Base-by-base conservation (phyloP, 768 basidiomycete species). In the Russula ochroleuca region DNA sequence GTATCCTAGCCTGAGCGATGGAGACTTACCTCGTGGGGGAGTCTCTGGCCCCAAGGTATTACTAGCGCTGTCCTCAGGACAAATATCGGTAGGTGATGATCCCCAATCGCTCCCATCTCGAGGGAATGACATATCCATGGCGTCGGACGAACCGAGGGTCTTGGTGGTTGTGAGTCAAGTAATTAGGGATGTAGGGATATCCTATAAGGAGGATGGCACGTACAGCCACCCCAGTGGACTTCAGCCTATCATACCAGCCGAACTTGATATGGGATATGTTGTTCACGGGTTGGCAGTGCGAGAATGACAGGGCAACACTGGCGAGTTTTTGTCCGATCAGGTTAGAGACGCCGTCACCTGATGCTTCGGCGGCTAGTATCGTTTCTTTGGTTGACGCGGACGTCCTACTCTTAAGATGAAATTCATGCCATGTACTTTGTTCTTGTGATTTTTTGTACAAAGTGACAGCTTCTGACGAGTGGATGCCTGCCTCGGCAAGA, bases 191-290 rank as follows among this genome's bases (percentile, higher is more conserved):
- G 47, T 15, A 23, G 2, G 37, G 13, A 23, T 15, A 19, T 14
- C 47, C 61, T 65, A 65, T 61, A 41, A 56, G 28, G 25, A 21
- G 31, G 45, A 21, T 40, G 38, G 48, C 48, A 61, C 59, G 45
- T 38, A 57, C 59, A 64, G 53, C 21, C 40, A 37, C 37, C 6
- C 2, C 55, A 35, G 38, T 41, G 35, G 65, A 51, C 28, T 40
- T 47, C 40, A 17, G 14, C 45, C 21, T 49, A 43, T 91, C 88
- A 67, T 90, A 90, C 82, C 83, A 90, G 4, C 88, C 89, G 23
- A 72, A 71, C 48, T 70, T 73, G n/a, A 79, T 75, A 37, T 72
- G 72, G 9, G 73, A 67, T 10, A 66, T 47, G 64, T 80, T 79
- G 64, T 80, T 79, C 17, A 80, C 59, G 2, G 87, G 82, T 48